Percentiles rank a stretch among this genome's conserved stretches.
These are phyloP conservation scores for Gastrolobium villosum DNA, from an alignment of 306 rosid species.

Conservation along the genomic window DNA sequence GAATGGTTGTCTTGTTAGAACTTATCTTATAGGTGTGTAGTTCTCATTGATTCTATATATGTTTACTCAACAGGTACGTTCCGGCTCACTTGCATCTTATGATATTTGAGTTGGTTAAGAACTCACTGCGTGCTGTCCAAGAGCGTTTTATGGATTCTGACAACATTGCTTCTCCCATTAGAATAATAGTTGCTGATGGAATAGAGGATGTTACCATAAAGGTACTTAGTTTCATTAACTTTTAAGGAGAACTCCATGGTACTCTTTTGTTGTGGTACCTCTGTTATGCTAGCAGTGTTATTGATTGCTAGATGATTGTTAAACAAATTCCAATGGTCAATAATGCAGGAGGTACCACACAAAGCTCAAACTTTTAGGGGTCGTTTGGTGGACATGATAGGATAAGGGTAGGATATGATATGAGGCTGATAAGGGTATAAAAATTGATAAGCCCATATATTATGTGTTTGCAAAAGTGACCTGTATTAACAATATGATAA, in stretches of 20 bases:
- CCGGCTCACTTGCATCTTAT: conserved; percentile 95
- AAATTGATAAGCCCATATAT: too few species aligned
- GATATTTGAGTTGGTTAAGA: conserved; percentile 97
- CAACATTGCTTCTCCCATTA: conserved; percentile 73
- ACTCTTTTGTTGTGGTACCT: conserved; percentile 2
- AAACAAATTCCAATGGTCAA: background rate
- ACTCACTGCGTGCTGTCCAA: conserved; percentile 98
- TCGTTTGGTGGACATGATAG: too few species aligned
- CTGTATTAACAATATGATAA: too few species aligned
- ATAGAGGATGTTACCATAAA: conserved; percentile 83
- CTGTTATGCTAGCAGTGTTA: background rate
- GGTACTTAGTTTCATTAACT: conserved; percentile 30
- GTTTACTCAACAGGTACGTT: conserved; percentile 70
- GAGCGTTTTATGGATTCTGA: conserved; percentile 87
- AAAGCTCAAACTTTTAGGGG: background rate
- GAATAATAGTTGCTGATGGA: conserved; percentile 95
- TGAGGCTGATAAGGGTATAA: too few species aligned
- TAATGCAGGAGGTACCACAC: background rate
- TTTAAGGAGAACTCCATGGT: background rate
- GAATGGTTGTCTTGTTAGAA: background rate
- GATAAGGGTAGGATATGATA: too few species aligned
- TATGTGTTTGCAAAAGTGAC: too few species aligned
- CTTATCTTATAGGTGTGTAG: too few species aligned
- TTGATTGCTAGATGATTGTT: conserved; percentile 4
- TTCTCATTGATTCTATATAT: background rate